Conservation (phyloP, 345 rosid genomes). For the Balakata baccata region DNA sequence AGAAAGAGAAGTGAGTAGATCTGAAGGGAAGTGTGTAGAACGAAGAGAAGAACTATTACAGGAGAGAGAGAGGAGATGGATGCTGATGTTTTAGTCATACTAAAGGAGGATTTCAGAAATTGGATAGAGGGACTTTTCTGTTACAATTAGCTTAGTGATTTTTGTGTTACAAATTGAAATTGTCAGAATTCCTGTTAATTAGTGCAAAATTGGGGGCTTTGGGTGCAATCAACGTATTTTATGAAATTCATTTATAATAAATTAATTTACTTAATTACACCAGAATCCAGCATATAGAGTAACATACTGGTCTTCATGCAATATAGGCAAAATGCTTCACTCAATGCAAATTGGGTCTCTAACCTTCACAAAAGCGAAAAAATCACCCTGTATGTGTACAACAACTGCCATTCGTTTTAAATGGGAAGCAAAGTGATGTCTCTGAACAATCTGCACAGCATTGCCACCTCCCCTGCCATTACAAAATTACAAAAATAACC, state of each 20-base stretch:
- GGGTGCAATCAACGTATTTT: not conserved
- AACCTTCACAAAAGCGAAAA: constrained; percentile 93
- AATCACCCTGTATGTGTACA: constrained; percentile 75
- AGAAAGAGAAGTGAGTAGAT: no score
- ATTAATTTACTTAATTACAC: not conserved
- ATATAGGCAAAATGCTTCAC: not conserved
- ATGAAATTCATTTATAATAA: not conserved
- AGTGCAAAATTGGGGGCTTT: no score
- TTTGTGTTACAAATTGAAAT: no score
- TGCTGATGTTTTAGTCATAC: no score
- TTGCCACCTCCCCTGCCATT: constrained; percentile 78
- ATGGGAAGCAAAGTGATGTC: constrained; percentile 97
- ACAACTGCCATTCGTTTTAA: constrained; percentile 95
- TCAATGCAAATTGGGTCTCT: not conserved
- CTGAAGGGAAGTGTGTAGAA: no score
- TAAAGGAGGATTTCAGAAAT: no score
- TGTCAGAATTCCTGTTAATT: no score
- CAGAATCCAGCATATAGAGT: not conserved
- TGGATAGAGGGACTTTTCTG: no score
- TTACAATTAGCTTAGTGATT: no score
- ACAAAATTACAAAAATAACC: constrained; percentile 14
- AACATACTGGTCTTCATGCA: not conserved
- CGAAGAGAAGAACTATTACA: no score
- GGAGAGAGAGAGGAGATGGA: no score
- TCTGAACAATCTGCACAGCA: constrained; percentile 93